These are phyloP conservation scores for Trichoderma sp. DNA, from an alignment of 2,329 filamentous ascomycete species.

Conservation along the genomic window DNA sequence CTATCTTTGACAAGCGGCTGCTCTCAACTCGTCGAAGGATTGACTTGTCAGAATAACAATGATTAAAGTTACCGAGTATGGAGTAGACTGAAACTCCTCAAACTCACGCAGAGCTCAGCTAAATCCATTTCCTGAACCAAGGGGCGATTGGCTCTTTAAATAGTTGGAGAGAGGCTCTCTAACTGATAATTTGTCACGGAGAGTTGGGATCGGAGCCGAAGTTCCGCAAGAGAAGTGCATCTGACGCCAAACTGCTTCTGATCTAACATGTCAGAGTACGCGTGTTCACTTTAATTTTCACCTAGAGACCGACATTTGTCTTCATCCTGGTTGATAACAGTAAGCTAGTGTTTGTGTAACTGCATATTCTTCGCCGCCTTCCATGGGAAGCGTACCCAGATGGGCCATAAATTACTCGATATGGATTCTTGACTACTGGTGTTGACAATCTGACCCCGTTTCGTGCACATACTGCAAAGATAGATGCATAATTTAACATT, in stretches of 20 bases:
- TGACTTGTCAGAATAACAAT: not conserved
- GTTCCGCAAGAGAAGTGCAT: not conserved
- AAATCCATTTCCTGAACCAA: not conserved
- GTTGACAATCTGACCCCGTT: not conserved
- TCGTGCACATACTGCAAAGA: not conserved
- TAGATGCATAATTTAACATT: not conserved
- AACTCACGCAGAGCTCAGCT: not conserved
- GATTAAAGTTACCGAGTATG: not conserved
- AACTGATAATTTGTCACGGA: not conserved
- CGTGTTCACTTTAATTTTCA: not conserved
- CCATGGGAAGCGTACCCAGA: not conserved
- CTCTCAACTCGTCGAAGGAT: not conserved
- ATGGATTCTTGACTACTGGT: not conserved
- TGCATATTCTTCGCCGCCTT: not conserved
- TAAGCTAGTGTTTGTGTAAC: not conserved
- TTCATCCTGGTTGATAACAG: not conserved
- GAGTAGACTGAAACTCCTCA: not conserved
- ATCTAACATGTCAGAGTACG: not conserved
- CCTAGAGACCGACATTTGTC: not conserved
- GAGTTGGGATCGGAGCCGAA: too few species aligned
- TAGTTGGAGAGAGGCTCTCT: not conserved
- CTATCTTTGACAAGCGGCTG: not conserved
- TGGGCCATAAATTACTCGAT: not conserved
- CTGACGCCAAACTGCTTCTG: not conserved
- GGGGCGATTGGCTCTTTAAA: too few species aligned